Conservation (phyloP, 1,139 yeast species). For the Blastobotrys proliferans region DNA sequence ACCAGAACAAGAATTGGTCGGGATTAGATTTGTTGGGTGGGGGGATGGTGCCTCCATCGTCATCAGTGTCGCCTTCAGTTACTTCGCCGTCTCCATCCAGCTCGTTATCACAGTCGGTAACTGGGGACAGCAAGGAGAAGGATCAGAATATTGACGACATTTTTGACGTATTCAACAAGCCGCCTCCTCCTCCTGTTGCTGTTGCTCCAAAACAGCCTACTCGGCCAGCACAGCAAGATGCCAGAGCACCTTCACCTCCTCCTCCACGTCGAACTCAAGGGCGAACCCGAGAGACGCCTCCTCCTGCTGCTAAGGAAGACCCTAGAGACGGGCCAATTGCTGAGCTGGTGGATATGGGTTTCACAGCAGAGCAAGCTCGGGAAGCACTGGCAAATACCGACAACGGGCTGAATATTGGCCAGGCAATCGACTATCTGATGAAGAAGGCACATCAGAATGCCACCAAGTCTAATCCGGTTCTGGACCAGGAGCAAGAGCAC, state of each 20-base stretch:
- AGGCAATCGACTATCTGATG: constrained; percentile 69
- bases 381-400: constrained; percentile 52
- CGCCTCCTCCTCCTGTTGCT: constrained; percentile 19
- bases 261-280: background rate
- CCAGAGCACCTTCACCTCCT: constrained; percentile 11
- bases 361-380: constrained; percentile 56
- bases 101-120: too few species aligned
- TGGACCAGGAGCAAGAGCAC: constrained; percentile 7
- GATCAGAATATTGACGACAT: constrained; percentile 27
- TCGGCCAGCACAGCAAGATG: constrained; percentile 8
- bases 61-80: background rate
- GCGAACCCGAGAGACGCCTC: background rate
- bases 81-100: background rate
- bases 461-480: constrained; percentile 23
- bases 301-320: constrained; percentile 17
- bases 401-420: constrained; percentile 57
- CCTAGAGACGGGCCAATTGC: constrained; percentile 56
- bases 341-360: constrained; percentile 77
- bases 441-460: constrained; percentile 46
- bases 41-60: background rate
- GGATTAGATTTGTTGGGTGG: constrained; percentile 15
- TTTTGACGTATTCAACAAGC: constrained; percentile 34
- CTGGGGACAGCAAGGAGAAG: too few species aligned
- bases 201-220: constrained; percentile 15
- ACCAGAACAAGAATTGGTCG: constrained; percentile 13